These are phyloP conservation scores for Aquilaria agallochum DNA, from an alignment of 441 rosid species.

Conservation along the genomic window DNA sequence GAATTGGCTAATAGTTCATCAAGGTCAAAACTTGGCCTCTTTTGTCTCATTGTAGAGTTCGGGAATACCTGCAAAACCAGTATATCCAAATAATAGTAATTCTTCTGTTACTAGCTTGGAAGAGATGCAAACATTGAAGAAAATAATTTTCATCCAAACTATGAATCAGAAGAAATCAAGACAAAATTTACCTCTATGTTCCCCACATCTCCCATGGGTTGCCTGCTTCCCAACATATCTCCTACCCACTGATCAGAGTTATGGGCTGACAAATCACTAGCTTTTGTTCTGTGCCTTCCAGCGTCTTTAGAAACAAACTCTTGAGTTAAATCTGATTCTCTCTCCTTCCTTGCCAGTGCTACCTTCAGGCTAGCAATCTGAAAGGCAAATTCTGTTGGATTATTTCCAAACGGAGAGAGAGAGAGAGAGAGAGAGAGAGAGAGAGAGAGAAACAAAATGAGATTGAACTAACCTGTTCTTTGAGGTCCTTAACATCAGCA, in stretches of 20 bases:
- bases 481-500: conserved; percentile 64
- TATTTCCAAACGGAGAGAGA: conserved; percentile 1
- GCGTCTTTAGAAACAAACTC: conserved; percentile 51
- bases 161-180: not conserved
- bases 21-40: conserved; percentile 70
- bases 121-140: too few relatives aligned
- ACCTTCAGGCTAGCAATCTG: conserved; percentile 87
- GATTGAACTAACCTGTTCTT: conserved; percentile 46
- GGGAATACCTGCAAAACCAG: conserved; percentile 41
- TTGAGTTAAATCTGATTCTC: conserved; percentile 42
- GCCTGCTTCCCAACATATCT: conserved; percentile 35
- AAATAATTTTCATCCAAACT: too few relatives aligned
- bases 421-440: too few relatives aligned
- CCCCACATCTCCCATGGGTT: conserved; percentile 63
- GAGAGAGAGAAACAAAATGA: not conserved
- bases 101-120: too few relatives aligned
- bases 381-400: conserved; percentile 8
- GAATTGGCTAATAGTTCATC: conserved; percentile 86
- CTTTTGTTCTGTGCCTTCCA: conserved; percentile 53
- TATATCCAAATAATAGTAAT: not conserved
- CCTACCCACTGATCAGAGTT: conserved; percentile 31
- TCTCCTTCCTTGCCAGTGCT: conserved; percentile 72
- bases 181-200: conserved; percentile 59
- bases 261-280: conserved; percentile 40
- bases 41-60: conserved; percentile 45